Evolutionary conservation across 305 asterid genomes (phyloP).

Genomic region (Solanum chacoense): DNA sequence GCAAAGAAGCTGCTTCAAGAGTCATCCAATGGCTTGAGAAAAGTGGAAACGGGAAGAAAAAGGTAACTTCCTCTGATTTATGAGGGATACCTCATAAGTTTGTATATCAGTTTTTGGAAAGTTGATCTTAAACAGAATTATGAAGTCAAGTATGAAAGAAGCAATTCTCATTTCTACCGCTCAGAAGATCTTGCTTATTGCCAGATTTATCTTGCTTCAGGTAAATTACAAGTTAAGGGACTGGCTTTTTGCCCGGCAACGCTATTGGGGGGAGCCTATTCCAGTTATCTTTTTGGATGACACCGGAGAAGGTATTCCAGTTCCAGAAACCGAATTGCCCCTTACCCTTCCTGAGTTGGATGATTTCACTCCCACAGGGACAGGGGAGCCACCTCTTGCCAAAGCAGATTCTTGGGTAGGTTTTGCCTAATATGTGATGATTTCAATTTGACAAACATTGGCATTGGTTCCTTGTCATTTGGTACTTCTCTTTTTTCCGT

Average conservation of each 20-base stretch:
- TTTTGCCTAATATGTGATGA: constrained; percentile 6
- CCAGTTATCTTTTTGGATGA: constrained; percentile 67
- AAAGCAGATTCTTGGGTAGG: constrained; percentile 90
- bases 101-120: background rate
- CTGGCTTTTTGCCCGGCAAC: constrained; percentile 98
- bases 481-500: background rate
- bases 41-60: constrained; percentile 68
- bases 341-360: constrained; percentile 90
- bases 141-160: background rate
- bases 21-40: constrained; percentile 81
- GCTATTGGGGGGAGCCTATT: constrained; percentile 99
- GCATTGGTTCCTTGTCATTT: background rate
- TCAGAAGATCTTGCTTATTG: constrained; percentile 1
- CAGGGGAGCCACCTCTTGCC: constrained; percentile 95
- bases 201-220: constrained; percentile 29
- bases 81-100: background rate
- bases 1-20: constrained; percentile 63
- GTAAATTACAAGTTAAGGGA: constrained; percentile 88
- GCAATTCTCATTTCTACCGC: constrained; percentile 1
- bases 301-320: constrained; percentile 58
- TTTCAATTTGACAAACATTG: background rate
- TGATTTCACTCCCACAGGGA: constrained; percentile 93
- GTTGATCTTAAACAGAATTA: constrained; percentile 3
- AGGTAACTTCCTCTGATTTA: constrained; percentile 30
- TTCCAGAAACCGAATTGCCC: constrained; percentile 84